Evolutionary conservation across 768 basidiomycete species (phyloP), one percentile per base, ranked within the genome.

Genomic region (Leccinellum luteum): DNA sequence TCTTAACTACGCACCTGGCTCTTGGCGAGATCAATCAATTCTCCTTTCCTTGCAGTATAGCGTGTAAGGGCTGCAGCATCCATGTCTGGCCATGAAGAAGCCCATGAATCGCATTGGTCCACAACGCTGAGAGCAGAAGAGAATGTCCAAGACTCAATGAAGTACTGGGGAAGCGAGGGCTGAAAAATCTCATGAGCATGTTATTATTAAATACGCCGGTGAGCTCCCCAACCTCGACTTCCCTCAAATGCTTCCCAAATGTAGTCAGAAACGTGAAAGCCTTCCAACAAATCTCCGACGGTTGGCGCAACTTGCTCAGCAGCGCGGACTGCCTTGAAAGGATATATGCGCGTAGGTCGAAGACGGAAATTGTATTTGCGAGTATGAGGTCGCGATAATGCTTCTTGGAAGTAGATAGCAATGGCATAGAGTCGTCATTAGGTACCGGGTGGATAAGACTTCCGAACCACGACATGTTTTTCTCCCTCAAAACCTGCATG

Each of bases 61-160:
- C 78, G 75, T 25, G 78, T 73, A 17, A 83, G 68, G 10, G 77
- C 68, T 2, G 76, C 55, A 3, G 79, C 76, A 50, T 87, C 80
- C 48, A 85, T 68, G 23, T 78, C 75, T 21, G 60, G 55, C 57
- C 77, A 73, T 1, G 71, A 61, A n/a, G 74, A 69, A 12, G 81
- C 79, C 91, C 93, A 94, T 2, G 73, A 71, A 60, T 91, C 87
- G 64, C 88, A 91, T 62, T 87, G 86, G 13, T 92, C 86, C 27
- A 94, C 84, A 45, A 89, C 85, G 60, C 87, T 92, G 45, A 95
- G 77, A 19, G 92, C 86, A 0, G 94, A 92, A 17, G 90, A 92
- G 73, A 93, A 98, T 32, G 83, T 88, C 97, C 97, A 99, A 0
- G 91, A 88, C 68, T 97, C 92, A 32, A 97, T 78, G 69, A 96